Base-by-base conservation (phyloP, 2,329 filamentous ascomycete species). In the Diplodia intermedia region DNA sequence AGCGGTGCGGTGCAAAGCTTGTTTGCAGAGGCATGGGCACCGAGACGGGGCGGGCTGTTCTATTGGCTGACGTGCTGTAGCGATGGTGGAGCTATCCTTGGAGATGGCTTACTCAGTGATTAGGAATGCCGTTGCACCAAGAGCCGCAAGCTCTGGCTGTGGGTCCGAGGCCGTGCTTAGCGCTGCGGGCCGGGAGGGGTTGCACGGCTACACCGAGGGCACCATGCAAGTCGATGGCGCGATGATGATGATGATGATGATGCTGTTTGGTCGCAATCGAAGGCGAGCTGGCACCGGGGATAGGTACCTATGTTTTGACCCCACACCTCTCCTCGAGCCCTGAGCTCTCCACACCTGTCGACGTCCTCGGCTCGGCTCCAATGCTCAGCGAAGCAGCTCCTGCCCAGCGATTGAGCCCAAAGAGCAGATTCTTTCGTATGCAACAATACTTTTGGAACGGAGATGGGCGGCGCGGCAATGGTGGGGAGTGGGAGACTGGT, bases 61-160 rank as follows among this genome's bases (percentile, higher is more conserved):
- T 20, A 50, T 8, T 47, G 57, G 36, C 23, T n/a, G 18, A 50
- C 18, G 43, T 50, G 57, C 36, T 4, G 36, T 11, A 38, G 36
- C 8, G 36, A 12, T 60, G 20, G 33, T 23, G 4, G 54, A 20
- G n/a, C 38, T 7, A 11, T 47, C 20, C 20, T 12, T 43, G 18
- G 4, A 11, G 5, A 26, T 3, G 20, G 54, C 54, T 56, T 56
- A 56, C 54, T 56, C 54, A 56, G 33, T 20, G 54, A 56, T 56
- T 56, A 56, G 54, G 54, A 56, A 56, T 56, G 31, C 26, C 15
- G 43, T 18, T n/a, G 52, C 12, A 31, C 33, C 5, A 6, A n/a
- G 56, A 60, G 56, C 56, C 36, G 23, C 56, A 60, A 9, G 23
- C 23, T n/a, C 7, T 55, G 18, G 14, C 33, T 36, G 52, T 55